A percentile compares a stretch with the other conserved stretches of the same genome.
Conservation (phyloP, 768 basidiomycete genomes). For the Rhizopogon vesiculosus region DNA sequence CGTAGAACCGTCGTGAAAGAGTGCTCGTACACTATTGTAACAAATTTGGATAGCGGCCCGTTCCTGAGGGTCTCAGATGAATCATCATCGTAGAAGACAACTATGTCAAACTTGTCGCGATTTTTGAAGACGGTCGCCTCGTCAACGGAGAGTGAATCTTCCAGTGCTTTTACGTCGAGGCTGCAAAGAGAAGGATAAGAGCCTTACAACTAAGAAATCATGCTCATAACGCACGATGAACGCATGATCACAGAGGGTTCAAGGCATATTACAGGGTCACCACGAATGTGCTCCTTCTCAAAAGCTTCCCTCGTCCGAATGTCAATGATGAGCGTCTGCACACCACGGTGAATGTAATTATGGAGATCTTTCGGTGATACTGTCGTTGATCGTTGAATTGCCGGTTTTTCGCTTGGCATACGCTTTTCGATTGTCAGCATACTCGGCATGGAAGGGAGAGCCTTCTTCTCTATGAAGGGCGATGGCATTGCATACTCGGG, state of each 20-base stretch:
- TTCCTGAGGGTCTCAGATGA: constrained; percentile 47
- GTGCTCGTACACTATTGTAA: constrained; percentile 65
- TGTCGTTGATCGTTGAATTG: constrained; percentile 57
- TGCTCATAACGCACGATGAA: constrained; percentile 47
- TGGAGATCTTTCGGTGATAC: constrained; percentile 56
- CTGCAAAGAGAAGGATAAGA: constrained; percentile 34
- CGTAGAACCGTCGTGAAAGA: constrained; percentile 70
- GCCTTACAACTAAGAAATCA: not conserved
- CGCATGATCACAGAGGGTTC: constrained; percentile 76
- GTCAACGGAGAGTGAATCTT: constrained; percentile 66
- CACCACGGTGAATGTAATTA: constrained; percentile 45
- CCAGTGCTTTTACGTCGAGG: constrained; percentile 60
- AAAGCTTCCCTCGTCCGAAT: constrained; percentile 78
- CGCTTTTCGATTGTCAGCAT: too few relatives aligned
- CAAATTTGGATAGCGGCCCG: constrained; percentile 54
- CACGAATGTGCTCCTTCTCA: constrained; percentile 66
- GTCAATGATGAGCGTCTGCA: constrained; percentile 74
- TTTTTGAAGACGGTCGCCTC: constrained; percentile 77
- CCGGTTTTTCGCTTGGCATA: constrained; percentile 27
- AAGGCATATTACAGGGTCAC: constrained; percentile 70
- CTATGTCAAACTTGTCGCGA: constrained; percentile 83
- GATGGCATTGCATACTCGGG: constrained; percentile 25
- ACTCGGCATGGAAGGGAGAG: too few relatives aligned
- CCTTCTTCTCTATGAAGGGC: constrained; percentile 3
- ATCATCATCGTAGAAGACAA: constrained; percentile 77